Evolutionary conservation across 1,139 yeast genomes (phyloP).

Genomic region (Kodamaea plutei): DNA sequence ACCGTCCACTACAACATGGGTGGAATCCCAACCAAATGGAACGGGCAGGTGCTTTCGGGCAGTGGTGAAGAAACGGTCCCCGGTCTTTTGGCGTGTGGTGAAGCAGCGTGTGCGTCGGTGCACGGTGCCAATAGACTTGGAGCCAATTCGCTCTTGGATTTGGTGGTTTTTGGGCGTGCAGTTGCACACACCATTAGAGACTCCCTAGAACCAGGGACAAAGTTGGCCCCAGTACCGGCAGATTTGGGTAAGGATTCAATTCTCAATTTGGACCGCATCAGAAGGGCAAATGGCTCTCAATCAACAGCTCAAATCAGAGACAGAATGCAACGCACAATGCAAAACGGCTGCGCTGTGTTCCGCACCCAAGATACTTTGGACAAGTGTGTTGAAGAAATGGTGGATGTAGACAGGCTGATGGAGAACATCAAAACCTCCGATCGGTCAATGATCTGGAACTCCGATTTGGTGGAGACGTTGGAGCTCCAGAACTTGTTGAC

Average conservation of each 20-base stretch:
- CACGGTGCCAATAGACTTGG: slow-evolving; percentile 99
- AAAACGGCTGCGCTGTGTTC: slow-evolving; percentile 92
- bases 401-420: slow-evolving; percentile 67
- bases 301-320: slow-evolving; percentile 83
- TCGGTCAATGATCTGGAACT: slow-evolving; percentile 97
- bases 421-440: slow-evolving; percentile 72
- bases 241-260: slow-evolving; percentile 85
- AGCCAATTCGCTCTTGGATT: slow-evolving; percentile 91
- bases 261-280: slow-evolving; percentile 78
- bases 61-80: slow-evolving; percentile 86
- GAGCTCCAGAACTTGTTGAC: slow-evolving; percentile 94
- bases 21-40: slow-evolving; percentile 96
- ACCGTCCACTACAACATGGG: slow-evolving; percentile 99
- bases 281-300: slow-evolving; percentile 77
- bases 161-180: slow-evolving; percentile 97
- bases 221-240: slow-evolving; percentile 67
- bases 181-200: slow-evolving; percentile 88
- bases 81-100: slow-evolving; percentile 95
- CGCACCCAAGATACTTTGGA: slow-evolving; percentile 88
- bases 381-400: slow-evolving; percentile 79
- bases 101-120: slow-evolving; percentile 96
- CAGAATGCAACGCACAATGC: slow-evolving; percentile 93
- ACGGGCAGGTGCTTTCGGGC: slow-evolving; percentile 83
- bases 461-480: slow-evolving; percentile 89
- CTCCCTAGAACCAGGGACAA: slow-evolving; percentile 77